phyloP scores from a whole-genome alignment of 2,329 filamentous ascomycete species.

The Paecilomyces formosus region DNA sequence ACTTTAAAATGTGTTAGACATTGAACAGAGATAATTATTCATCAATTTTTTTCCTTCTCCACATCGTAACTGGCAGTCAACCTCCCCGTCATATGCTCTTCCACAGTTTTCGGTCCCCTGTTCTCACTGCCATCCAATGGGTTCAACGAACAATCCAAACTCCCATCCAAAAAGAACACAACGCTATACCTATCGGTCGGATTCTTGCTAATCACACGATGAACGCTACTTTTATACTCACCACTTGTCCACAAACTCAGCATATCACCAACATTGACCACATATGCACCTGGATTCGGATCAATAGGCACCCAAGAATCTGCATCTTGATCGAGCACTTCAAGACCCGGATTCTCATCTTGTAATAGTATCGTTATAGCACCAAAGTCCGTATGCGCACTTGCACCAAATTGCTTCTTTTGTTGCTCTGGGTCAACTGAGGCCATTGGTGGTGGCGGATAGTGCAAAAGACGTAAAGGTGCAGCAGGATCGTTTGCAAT shows the following conservation, averaged over 20 bases:
- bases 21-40: too few relatives aligned
- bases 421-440: slow-evolving; percentile 2
- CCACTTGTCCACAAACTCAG: slow-evolving; percentile 46
- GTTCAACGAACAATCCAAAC: slow-evolving; percentile 34
- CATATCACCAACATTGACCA: slow-evolving; percentile 48
- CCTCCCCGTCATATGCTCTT: background rate
- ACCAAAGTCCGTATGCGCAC: slow-evolving; percentile 52
- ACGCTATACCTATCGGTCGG: slow-evolving; percentile 47
- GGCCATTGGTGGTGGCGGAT: slow-evolving; percentile 34
- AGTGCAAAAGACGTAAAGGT: slow-evolving; percentile 43
- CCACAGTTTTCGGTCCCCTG: background rate
- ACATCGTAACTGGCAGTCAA: too few relatives aligned
- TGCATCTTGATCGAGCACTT: slow-evolving; percentile 42
- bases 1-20: too few relatives aligned
- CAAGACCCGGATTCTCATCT: slow-evolving; percentile 43
- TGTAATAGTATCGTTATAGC: slow-evolving; percentile 50
- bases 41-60: too few relatives aligned
- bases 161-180: slow-evolving; percentile 52
- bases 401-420: slow-evolving; percentile 28
- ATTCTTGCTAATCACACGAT: slow-evolving; percentile 49
- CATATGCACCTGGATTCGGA: slow-evolving; percentile 40
- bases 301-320: slow-evolving; percentile 40
- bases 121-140: background rate
- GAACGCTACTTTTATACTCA: slow-evolving; percentile 46
- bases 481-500: slow-evolving; percentile 35